Percentiles rank a stretch among this genome's conserved stretches.
These are phyloP conservation scores for Elsinoe australis DNA, from an alignment of 2,329 filamentous ascomycete genomes.

Conservation along the genomic window DNA sequence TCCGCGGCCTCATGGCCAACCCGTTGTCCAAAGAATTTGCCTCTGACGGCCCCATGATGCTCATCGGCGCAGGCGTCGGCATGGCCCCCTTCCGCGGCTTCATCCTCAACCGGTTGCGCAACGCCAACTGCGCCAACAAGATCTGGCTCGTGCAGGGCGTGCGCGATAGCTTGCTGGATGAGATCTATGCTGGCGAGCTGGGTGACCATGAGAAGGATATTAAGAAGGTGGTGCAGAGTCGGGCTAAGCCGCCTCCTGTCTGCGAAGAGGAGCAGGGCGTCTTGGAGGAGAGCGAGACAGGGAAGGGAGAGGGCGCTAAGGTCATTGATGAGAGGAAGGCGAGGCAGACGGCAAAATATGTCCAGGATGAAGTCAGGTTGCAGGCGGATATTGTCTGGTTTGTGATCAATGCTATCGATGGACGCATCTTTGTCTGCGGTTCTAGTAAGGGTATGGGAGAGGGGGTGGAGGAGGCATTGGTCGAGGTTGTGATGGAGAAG, in stretches of 20 bases:
- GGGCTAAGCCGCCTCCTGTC: constrained; percentile 26
- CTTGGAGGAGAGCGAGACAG: constrained; percentile 18
- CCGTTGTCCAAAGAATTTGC: constrained; percentile 87
- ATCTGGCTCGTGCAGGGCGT: constrained; percentile 94
- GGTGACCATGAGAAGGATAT: constrained; percentile 68
- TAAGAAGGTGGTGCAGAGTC: constrained; percentile 45
- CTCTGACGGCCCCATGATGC: constrained; percentile 90
- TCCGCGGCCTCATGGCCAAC: constrained; percentile 96
- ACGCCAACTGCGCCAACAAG: constrained; percentile 94
- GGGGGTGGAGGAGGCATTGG: constrained; percentile 77
- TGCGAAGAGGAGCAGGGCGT: constrained; percentile 26
- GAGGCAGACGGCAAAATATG: constrained; percentile 69
- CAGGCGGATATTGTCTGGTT: constrained; percentile 98
- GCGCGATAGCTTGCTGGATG: constrained; percentile 87
- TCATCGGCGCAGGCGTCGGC: constrained; percentile 92
- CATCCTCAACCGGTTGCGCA: constrained; percentile 86
- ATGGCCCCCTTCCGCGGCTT: constrained; percentile 97
- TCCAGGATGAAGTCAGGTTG: constrained; percentile 86
- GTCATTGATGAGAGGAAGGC: constrained; percentile 63
- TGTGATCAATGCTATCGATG: constrained; percentile 92
- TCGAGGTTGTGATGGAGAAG: constrained; percentile 89
- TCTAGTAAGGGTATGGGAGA: constrained; percentile 96
- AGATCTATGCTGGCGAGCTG: constrained; percentile 95
- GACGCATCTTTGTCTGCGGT: constrained; percentile 91
- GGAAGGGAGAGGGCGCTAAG: constrained; percentile 63